Evolutionary conservation across 805 yeast species (phyloP), one percentile per base, ranked within the genome.

Genomic region (Saturnispora bothae): DNA sequence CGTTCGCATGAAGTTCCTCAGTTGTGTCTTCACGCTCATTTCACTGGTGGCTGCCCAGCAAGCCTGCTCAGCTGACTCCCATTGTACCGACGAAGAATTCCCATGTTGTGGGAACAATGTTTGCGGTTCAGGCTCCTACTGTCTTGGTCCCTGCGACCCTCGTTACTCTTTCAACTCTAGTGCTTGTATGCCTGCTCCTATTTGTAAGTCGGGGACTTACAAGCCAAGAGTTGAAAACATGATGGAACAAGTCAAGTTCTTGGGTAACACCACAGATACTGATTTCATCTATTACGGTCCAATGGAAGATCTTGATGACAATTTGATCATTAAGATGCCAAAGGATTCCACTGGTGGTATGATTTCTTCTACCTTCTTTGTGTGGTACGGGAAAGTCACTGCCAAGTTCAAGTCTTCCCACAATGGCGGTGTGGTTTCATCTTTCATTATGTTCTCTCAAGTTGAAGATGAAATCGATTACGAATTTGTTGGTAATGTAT

Each of bases 141-240:
- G 96, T 65, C 65, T 86, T 37, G 92, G 89, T 43, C 89, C 94
- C 25, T 88, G 96, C 65, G 83, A 86, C 60, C 81, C 92, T 28
- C 64, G 76, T 43, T 77, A 50, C 52, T 83, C 94, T 4, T 76
- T 59, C 63, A 68, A 68, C 46, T 52, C 71, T 38, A 61, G 72
- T 10, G 75, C 95, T 1, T 88, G 96, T 62, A 73, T 84, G 76
- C 86, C 96, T 5, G 71, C 74, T 72, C 95, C 96, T 10, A 65
- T 76, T 5, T 84, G 94, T 68, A 57, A 66, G 50, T 54, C 69
- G 43, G 53, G 65, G 27, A 42, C 53, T 2, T 72, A 73, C 5
- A 43, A 48, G 1, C 76, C 78, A 49, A 57, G 55, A 34, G 47
- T 54, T 8, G 56, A 54, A 29, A 31, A 43, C 6, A 38, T 68